Evolutionary conservation across 2,329 filamentous ascomycete genomes (phyloP).

Genomic region (Graphilbum sp.): DNA sequence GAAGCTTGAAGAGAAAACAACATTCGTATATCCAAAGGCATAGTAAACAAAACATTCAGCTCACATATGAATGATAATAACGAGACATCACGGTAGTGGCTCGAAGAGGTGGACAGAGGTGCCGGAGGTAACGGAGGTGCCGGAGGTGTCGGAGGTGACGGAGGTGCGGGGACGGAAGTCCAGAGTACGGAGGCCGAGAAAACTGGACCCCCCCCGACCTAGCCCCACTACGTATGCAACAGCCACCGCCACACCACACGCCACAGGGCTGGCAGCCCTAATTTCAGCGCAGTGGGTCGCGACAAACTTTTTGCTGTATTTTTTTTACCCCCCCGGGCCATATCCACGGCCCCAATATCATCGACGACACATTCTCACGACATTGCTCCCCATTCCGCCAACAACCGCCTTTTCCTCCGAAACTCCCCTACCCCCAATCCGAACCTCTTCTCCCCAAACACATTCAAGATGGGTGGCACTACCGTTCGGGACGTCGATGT

Average conservation of each 20-base stretch:
- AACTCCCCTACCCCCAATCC: background rate
- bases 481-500: conserved; percentile 76
- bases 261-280: conserved; percentile 2
- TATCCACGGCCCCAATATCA: background rate
- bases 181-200: too few species aligned
- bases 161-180: too few species aligned
- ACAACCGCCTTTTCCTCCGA: background rate
- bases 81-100: too few species aligned
- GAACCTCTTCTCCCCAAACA: conserved; percentile 1
- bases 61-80: too few species aligned
- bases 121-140: too few species aligned
- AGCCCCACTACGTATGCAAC: too few species aligned
- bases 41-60: too few species aligned
- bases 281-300: background rate
- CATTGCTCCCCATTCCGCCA: conserved; percentile 6
- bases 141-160: too few species aligned
- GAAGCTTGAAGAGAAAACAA: too few species aligned
- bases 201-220: too few species aligned
- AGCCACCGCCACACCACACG: background rate
- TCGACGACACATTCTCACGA: background rate
- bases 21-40: too few species aligned
- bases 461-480: conserved; percentile 58
- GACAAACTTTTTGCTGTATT: background rate
- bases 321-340: conserved; percentile 1
- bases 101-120: too few species aligned